Percentiles rank a stretch among this genome's conserved stretches.
Evolutionary conservation across 1,284 basidiomycete genomes (phyloP).

Genomic region (Boletus semigastroideus): DNA sequence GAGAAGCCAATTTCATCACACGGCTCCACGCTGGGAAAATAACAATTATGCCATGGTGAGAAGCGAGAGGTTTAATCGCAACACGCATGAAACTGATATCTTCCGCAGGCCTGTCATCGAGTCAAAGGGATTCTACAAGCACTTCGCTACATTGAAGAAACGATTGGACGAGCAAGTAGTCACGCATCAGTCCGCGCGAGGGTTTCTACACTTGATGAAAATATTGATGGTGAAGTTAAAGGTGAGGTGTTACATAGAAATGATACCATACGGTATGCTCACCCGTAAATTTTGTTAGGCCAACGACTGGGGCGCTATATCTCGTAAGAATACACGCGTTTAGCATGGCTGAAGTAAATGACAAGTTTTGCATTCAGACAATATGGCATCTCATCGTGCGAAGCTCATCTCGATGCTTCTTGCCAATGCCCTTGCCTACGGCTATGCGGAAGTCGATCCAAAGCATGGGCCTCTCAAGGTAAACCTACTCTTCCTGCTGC

Average conservation of each 20-base stretch:
- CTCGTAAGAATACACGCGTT: slow-evolving; percentile 41
- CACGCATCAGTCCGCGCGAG: slow-evolving; percentile 50
- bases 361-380: slow-evolving; percentile 41
- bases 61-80: too few species aligned
- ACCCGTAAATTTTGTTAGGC: slow-evolving; percentile 30
- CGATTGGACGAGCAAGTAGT: slow-evolving; percentile 46
- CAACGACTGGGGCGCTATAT: slow-evolving; percentile 63
- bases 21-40: slow-evolving; percentile 53
- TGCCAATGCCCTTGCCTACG: slow-evolving; percentile 46
- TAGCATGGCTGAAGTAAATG: background rate
- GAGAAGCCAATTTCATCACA: slow-evolving; percentile 61
- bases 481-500: background rate
- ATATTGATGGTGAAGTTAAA: slow-evolving; percentile 68
- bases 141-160: slow-evolving; percentile 48
- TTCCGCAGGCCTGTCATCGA: slow-evolving; percentile 56
- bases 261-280: background rate
- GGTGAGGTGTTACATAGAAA: slow-evolving; percentile 35
- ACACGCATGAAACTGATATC: too few species aligned
- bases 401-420: slow-evolving; percentile 43
- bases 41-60: slow-evolving; percentile 55
- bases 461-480: slow-evolving; percentile 53
- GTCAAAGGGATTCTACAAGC: slow-evolving; percentile 54
- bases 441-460: slow-evolving; percentile 45
- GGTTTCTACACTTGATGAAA: slow-evolving; percentile 58
- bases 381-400: slow-evolving; percentile 53